Evolutionary conservation across 306 rosid species (phyloP), one percentile per base, ranked within the genome.

Genomic region (Benincasa hispida): DNA sequence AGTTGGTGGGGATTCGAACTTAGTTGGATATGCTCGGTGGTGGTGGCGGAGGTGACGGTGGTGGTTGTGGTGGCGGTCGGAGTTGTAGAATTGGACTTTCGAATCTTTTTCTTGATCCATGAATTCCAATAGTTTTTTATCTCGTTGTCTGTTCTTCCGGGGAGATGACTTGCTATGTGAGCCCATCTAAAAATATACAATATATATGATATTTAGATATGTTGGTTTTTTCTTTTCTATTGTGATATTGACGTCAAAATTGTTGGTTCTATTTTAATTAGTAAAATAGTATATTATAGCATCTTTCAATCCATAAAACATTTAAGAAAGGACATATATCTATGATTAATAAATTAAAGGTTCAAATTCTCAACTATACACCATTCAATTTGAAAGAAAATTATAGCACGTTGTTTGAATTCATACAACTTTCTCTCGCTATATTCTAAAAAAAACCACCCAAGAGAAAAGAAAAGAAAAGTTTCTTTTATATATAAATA

Each of bases 61-160:
- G 68, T 61, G 24, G 81, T 11, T 6, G 65, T 35, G 21, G 47
- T 28, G 39, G 82, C 51, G 19, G 82, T 37, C 4, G 86, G 77
- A 79, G 90, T 25, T 6, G 86, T 51, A 1, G 92, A 70, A 22
- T 87, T 76, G 55, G 97, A 85, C 73, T 91, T 94, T 83, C 91
- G 55, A 1, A 91, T 94, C 87, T 94, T 94, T 86, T 94, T 94
- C 67, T 91, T 94, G 74, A 94, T 94, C 98, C 98, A 94, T 42
- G 98, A 94, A 55, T 94, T 94, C 98, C 98, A 94, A 35, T 94
- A 94, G 84, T 94, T 94, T 81, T 94, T 94, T 76, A 94, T 94
- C 83, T 94, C 98, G 6, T 94, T 94, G 80, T 94, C 98, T 12
- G 98, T 94, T 87, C 98, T 86, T 65, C 98, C 98, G 0, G 98